A percentile compares a stretch with the other conserved stretches of the same genome.
These are phyloP conservation scores for Botrytis galanthina DNA, from an alignment of 2,329 filamentous ascomycete genomes.

Conservation along the genomic window DNA sequence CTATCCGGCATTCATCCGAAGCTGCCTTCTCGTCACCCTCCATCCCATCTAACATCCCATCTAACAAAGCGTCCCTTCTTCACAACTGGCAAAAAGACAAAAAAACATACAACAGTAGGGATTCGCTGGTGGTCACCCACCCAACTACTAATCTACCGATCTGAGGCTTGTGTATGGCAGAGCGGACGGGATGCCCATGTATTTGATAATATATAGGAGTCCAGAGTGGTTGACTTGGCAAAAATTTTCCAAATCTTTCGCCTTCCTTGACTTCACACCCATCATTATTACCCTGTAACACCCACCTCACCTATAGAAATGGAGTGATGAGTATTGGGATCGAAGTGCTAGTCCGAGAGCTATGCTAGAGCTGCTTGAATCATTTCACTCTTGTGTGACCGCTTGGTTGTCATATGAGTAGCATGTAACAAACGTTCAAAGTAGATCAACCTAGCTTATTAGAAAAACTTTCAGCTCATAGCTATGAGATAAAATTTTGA, in stretches of 20 bases:
- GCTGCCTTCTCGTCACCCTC: neutral
- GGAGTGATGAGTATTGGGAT: neutral
- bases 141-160: constrained; percentile 15
- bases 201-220: neutral
- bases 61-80: too few species aligned
- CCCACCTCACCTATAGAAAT: neutral
- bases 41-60: too few species aligned
- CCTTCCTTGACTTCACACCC: neutral
- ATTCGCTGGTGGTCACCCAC: constrained; percentile 12
- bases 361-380: neutral
- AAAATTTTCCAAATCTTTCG: too few species aligned
- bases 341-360: too few species aligned
- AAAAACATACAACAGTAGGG: constrained; percentile 4
- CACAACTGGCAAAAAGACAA: neutral
- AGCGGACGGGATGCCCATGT: constrained; percentile 7
- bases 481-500: neutral
- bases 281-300: neutral
- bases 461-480: neutral
- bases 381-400: neutral
- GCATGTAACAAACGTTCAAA: neutral
- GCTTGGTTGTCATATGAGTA: neutral
- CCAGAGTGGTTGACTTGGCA: neutral
- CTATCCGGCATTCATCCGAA: neutral
- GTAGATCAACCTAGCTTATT: neutral
- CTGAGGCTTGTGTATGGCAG: constrained; percentile 13